A percentile compares a stretch with the other conserved stretches of the same genome.
Evolutionary conservation across 768 basidiomycete species (phyloP).

Genomic region (Auriscalpium orientale): DNA sequence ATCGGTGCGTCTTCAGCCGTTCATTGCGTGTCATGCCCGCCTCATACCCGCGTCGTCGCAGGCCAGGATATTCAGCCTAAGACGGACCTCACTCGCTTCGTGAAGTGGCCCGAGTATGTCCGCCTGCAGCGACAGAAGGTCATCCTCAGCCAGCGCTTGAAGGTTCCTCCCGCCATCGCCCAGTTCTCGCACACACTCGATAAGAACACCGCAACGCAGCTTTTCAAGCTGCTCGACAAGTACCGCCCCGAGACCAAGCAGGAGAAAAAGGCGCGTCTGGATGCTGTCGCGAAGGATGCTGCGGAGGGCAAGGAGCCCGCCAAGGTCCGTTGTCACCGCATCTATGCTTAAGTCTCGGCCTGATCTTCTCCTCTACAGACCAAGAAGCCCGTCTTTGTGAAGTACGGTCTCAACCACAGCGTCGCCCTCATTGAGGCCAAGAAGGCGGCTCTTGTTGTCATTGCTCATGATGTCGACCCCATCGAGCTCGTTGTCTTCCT

Average conservation of each 20-base stretch:
- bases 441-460: conserved; percentile 93
- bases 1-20: conserved; percentile 56
- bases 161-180: conserved; percentile 96
- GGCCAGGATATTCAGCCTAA: conserved; percentile 91
- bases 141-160: conserved; percentile 94
- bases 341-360: background rate
- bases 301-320: conserved; percentile 73
- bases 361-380: conserved; percentile 41
- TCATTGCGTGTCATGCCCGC: background rate
- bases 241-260: conserved; percentile 89
- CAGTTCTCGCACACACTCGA: conserved; percentile 97
- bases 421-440: conserved; percentile 95
- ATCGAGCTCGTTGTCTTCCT: conserved; percentile 99
- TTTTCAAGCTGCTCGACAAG: conserved; percentile 98
- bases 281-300: conserved; percentile 64
- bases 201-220: conserved; percentile 97
- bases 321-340: conserved; percentile 30
- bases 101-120: conserved; percentile 99
- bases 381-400: conserved; percentile 94
- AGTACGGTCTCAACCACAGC: conserved; percentile 95
- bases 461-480: conserved; percentile 97
- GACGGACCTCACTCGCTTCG: conserved; percentile 91
- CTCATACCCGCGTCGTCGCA: conserved; percentile 23
- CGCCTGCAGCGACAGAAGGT: conserved; percentile 98
- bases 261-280: conserved; percentile 94